Evolutionary conservation across 176 grass and related monocot genomes (phyloP), one percentile per base, ranked within the genome.

Genomic region (Saccharum officinarum): DNA sequence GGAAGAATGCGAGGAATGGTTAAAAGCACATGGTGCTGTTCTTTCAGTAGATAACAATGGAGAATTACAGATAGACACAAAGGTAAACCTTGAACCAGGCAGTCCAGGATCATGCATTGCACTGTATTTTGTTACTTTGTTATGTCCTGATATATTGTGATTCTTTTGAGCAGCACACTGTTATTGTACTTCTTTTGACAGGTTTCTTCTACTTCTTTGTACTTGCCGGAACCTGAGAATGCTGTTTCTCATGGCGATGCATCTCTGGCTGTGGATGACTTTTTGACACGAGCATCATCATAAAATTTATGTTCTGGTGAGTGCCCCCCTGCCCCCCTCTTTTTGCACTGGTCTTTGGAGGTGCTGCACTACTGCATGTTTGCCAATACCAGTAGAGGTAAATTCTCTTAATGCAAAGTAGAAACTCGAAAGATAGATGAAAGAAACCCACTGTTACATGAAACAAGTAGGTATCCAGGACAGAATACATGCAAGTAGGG

Each of bases 241-340:
- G 91, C 91, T 77, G 95, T 95, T 90, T 86, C 95, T 49, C 95
- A 98, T 90, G 95, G 95, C 39, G 95, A 98, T 83, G 77, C 93
- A 88, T 94, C 75, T 54, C 91, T 98, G 70, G 95, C 89, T 1
- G 87, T 95, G 71, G 87, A 92, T 83, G 89, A 98, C 85, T 95
- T 98, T 92, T 88, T 90, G 80, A 87, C 95, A 7, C 82, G 93
- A 60, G 50, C 91, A 75, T 87, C 91, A 75, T 87, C 17, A 49
- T 91, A 79, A 90, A 45, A 79, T 86, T 6, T 37, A 64, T 60
- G 55, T 60, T 7, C 82, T 52, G 52, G 13, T 82, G 77, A 69
- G 63, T 12, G 22, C 16, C 30, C 64, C 7, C 25, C 13, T 14
- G 7, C 16, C 46, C 46, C 13, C 46, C 46, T 23, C 41, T 20